A percentile compares a stretch with the other conserved stretches of the same genome.
phyloP scores from a whole-genome alignment of 2,329 filamentous ascomycete genomes.

The Diaporthe sp. region DNA sequence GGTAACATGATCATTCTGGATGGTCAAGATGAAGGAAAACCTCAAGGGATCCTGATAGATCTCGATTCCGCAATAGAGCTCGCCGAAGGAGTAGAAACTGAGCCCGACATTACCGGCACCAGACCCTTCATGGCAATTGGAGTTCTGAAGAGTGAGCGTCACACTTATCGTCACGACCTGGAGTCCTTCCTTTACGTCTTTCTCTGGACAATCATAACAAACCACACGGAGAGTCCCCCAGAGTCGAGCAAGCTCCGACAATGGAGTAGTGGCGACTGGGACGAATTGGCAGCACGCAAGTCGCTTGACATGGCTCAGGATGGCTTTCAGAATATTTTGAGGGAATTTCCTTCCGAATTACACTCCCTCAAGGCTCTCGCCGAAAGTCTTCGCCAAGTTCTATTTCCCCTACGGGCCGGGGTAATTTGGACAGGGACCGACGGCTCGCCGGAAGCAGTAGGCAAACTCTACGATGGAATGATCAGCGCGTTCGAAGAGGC shows the following conservation, averaged over 20 bases:
- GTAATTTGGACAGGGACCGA: not conserved
- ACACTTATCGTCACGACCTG: not conserved
- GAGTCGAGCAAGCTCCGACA: constrained; percentile 9
- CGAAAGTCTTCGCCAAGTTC: not conserved
- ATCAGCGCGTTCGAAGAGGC: not conserved
- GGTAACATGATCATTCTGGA: constrained; percentile 18
- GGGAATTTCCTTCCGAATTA: not conserved
- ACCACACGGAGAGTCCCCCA: not conserved
- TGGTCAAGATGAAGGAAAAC: not conserved
- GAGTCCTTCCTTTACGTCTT: constrained; percentile 15
- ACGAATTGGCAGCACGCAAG: constrained; percentile 1
- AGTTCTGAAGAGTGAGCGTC: not conserved
- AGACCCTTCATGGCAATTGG: constrained; percentile 7
- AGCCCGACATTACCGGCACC: constrained; percentile 6
- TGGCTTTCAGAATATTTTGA: not conserved
- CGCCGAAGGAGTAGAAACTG: not conserved
- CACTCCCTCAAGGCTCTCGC: not conserved
- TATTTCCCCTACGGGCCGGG: not conserved
- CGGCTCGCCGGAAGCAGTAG: not conserved
- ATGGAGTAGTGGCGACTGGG: constrained; percentile 14
- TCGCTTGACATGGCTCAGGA: not conserved
- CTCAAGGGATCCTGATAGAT: not conserved
- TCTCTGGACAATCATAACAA: constrained; percentile 14
- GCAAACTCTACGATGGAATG: not conserved
- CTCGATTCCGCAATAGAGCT: constrained; percentile 14